phyloP scores from a whole-genome alignment of 345 rosid species.

The Turritis glabra region DNA sequence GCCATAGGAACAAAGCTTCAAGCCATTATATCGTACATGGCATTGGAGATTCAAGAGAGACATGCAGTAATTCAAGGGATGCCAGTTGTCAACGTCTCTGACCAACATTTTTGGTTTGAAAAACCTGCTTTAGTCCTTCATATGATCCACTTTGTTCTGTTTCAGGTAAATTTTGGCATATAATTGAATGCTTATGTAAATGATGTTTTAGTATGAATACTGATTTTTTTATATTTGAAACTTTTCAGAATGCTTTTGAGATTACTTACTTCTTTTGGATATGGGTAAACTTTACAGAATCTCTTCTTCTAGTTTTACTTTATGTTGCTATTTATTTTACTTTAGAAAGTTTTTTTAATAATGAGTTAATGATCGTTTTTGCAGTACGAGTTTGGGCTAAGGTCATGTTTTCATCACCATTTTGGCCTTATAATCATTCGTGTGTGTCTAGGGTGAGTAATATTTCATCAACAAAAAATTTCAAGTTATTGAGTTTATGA shows the following conservation, averaged over 20 bases:
- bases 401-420: slow-evolving; percentile 70
- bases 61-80: slow-evolving; percentile 88
- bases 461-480: not conserved
- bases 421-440: slow-evolving; percentile 42
- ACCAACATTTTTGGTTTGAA: slow-evolving; percentile 74
- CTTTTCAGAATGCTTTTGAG: slow-evolving; percentile 81
- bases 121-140: slow-evolving; percentile 69
- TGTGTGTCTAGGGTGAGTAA: slow-evolving; percentile 64
- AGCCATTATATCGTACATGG: slow-evolving; percentile 75
- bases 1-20: slow-evolving; percentile 93
- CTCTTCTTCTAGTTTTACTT: not conserved
- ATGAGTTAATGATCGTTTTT: not conserved
- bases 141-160: slow-evolving; percentile 76
- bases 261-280: slow-evolving; percentile 86
- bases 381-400: slow-evolving; percentile 89
- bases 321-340: not conserved
- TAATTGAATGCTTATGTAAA: not conserved
- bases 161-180: slow-evolving; percentile 52
- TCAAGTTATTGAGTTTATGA: not conserved
- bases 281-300: slow-evolving; percentile 51
- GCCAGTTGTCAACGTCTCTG: slow-evolving; percentile 82
- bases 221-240: not conserved
- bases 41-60: slow-evolving; percentile 81
- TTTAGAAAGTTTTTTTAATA: not conserved
- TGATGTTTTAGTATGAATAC: not conserved